Base-by-base conservation (phyloP, 345 rosid genomes). In the Fremontodendron californicum region DNA sequence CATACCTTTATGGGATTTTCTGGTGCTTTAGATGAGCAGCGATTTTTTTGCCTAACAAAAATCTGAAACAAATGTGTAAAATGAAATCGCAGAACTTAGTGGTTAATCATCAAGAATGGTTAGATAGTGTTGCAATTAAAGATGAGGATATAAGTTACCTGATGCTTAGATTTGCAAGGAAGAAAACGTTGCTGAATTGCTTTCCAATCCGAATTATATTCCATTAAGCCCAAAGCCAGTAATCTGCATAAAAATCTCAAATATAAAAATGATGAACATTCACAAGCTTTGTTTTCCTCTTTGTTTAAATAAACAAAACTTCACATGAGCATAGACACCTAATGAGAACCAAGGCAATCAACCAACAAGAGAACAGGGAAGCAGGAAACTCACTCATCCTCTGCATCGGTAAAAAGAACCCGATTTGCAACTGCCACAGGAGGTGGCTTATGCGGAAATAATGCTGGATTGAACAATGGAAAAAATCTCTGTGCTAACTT, bases 101-200 rank as follows among this genome's bases (percentile, higher is more conserved):
- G 66, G 68, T 74, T 43, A 64, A 80, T 58, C 57, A 71, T 18
- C 54, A 71, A 75, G 39, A 75, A 74, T 21, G 10, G n/a, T 18
- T 25, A 10, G 48, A 48, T 29, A 70, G 15, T 42, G 18, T 21
- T 27, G 23, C 57, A 40, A 10, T 23, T 12, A 52, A n/a, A 31
- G 58, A 71, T 71, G 25, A 48, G 13, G 70, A 23, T 58, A 82
- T 54, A 70, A 71, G 82, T 73, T 83, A 92, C 98, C 97, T 92
- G 98, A 87, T 96, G 97, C 85, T 91, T 88, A 79, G 92, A 84
- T 86, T 96, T 96, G 87, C 99, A 89, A 39, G 99, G 99, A 86
- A 96, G 98, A 89, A 91, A 93, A 4, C 98, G 89, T 74, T 89
- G 92, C 80, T 92, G 93, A 86, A 96, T 96, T 16, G 90, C 91